Evolutionary conservation across 2,329 filamentous ascomycete genomes (phyloP).

Genomic region (Colletotrichum gigasporum): DNA sequence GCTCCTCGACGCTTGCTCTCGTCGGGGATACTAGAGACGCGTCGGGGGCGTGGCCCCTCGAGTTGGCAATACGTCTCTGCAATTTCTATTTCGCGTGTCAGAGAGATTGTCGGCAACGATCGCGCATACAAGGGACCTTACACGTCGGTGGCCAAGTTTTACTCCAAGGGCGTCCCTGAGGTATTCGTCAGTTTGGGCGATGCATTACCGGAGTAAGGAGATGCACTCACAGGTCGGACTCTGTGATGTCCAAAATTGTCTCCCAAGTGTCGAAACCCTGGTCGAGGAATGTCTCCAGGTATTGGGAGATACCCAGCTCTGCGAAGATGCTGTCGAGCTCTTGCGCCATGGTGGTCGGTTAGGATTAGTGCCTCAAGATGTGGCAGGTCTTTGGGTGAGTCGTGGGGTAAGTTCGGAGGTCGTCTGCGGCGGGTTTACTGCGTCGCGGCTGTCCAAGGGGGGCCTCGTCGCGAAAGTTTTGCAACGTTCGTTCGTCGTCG

Average conservation of each 20-base stretch:
- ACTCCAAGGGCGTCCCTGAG: constrained; percentile 76
- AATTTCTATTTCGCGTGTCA: constrained; percentile 66
- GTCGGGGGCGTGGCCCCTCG: constrained; percentile 68
- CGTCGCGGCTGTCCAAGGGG: background rate
- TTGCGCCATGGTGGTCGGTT: constrained; percentile 58
- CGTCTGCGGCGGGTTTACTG: background rate
- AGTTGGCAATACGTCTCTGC: constrained; percentile 83
- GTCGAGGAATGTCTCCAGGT: constrained; percentile 76
- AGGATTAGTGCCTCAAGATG: background rate
- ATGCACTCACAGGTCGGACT: constrained; percentile 77
- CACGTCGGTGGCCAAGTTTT: constrained; percentile 82
- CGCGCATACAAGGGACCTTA: constrained; percentile 50
- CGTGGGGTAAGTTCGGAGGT: background rate
- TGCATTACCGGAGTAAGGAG: background rate
- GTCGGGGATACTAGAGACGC: constrained; percentile 59
- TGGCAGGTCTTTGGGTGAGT: background rate
- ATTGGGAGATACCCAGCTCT: constrained; percentile 82
- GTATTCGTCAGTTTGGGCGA: background rate
- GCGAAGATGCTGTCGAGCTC: constrained; percentile 73
- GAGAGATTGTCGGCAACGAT: background rate
- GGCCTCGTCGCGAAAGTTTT: background rate
- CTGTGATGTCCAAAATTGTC: constrained; percentile 83
- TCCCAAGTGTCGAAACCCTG: constrained; percentile 90
- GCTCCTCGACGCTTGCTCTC: constrained; percentile 62
- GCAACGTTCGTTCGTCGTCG: background rate